A percentile compares a stretch with the other conserved stretches of the same genome.
Evolutionary conservation across 305 asterid genomes (phyloP).

Genomic region (Lippia alba): DNA sequence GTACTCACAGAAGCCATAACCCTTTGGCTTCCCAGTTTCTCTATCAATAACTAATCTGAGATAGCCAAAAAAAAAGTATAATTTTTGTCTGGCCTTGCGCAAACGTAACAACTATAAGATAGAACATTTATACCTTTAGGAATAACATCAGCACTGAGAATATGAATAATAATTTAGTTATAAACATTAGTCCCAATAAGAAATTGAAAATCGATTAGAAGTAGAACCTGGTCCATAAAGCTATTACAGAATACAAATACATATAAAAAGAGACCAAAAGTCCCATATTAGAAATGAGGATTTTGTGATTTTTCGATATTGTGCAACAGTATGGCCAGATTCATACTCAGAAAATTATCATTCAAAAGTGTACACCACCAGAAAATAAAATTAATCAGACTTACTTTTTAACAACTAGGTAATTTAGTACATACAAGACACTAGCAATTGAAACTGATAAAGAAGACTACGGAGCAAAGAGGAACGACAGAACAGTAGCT

Average conservation of each 20-base stretch:
- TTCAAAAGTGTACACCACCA: neutral
- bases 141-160: constrained; percentile 6
- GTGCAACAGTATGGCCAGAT: neutral
- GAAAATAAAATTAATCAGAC: neutral
- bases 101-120: neutral
- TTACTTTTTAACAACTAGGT: neutral
- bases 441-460: neutral
- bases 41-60: constrained; percentile 87
- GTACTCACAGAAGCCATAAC: constrained; percentile 97
- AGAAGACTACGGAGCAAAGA: neutral
- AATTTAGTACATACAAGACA: neutral
- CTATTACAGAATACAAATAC: constrained; percentile 1
- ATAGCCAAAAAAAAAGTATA: neutral
- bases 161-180: constrained; percentile 1
- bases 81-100: neutral
- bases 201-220: neutral
- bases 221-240: constrained; percentile 3
- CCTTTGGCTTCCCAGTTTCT: constrained; percentile 97
- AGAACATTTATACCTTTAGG: neutral
- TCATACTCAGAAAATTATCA: neutral
- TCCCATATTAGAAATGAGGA: neutral
- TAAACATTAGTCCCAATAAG: neutral
- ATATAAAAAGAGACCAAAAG: neutral
- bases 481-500: neutral
- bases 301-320: neutral